These are phyloP conservation scores for Eutypa lata DNA, from an alignment of 2,329 filamentous ascomycete species.

Conservation along the genomic window DNA sequence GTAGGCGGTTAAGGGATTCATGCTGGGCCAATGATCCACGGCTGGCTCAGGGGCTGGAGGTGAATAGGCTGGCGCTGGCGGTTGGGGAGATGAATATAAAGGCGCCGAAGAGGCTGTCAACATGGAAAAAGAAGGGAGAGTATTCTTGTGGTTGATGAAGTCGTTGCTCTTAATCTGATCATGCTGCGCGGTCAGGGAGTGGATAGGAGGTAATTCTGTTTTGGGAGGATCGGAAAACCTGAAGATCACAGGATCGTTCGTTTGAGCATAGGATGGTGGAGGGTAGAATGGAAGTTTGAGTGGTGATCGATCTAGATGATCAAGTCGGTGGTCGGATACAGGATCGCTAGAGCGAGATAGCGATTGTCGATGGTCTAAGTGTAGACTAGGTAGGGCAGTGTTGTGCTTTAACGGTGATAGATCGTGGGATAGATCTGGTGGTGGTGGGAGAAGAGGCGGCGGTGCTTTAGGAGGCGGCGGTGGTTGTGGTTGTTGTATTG, in stretches of 20 bases:
- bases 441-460: neutral
- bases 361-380: constrained; percentile 17
- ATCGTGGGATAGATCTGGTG: neutral
- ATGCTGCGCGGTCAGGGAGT: constrained; percentile 24
- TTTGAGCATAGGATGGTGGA: constrained; percentile 35
- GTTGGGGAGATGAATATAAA: constrained; percentile 22
- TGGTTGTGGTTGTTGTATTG: neutral
- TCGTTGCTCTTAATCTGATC: constrained; percentile 17
- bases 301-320: constrained; percentile 26
- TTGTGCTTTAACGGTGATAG: constrained; percentile 4
- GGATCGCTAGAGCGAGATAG: constrained; percentile 16
- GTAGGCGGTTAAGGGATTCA: constrained; percentile 48
- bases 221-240: constrained; percentile 32
- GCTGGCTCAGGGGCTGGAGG: constrained; percentile 22
- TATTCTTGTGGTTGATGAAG: constrained; percentile 23
- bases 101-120: constrained; percentile 32
- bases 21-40: constrained; percentile 45
- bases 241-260: constrained; percentile 29
- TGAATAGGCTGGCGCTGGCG: constrained; percentile 24
- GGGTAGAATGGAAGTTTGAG: constrained; percentile 33
- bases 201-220: constrained; percentile 43
- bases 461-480: constrained; percentile 3
- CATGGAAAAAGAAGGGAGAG: constrained; percentile 41
- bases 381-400: constrained; percentile 8
- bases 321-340: constrained; percentile 14